Evolutionary conservation across 306 rosid genomes (phyloP).

Genomic region (Acacia confusa): DNA sequence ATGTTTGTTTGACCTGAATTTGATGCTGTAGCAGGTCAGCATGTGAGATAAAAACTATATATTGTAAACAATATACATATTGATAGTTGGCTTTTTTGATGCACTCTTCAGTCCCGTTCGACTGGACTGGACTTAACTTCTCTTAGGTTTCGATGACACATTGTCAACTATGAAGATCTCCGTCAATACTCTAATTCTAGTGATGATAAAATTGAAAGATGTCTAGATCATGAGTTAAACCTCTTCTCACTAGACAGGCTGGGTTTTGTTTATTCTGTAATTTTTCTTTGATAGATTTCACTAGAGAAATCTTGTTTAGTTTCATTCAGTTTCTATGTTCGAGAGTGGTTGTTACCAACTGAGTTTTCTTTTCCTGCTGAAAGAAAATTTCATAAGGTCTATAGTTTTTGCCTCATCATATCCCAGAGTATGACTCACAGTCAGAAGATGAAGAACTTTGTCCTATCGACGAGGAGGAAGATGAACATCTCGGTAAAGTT

Average conservation of each 20-base stretch:
- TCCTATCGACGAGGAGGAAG: conserved; percentile 61
- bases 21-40: not conserved
- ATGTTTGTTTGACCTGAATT: not conserved
- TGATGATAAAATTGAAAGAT: not conserved
- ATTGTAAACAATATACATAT: conserved; percentile 13
- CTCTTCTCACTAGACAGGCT: not conserved
- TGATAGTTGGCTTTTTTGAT: not conserved
- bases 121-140: not conserved
- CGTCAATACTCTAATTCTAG: not conserved
- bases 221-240: conserved; percentile 10
- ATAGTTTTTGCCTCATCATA: conserved; percentile 25
- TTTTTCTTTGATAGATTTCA: conserved; percentile 15
- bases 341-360: not conserved
- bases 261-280: conserved; percentile 23
- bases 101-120: conserved; percentile 1
- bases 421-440: conserved; percentile 61
- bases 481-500: conserved; percentile 44
- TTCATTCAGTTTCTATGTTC: conserved; percentile 21
- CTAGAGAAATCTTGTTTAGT: conserved; percentile 20
- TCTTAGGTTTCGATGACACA: not conserved
- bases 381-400: conserved; percentile 30
- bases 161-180: conserved; percentile 16
- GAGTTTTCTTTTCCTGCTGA: not conserved
- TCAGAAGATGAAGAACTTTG: conserved; percentile 50
- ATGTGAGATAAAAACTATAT: not conserved